phyloP scores from a whole-genome alignment of 306 rosid species.

The Coriaria nepalensis region DNA sequence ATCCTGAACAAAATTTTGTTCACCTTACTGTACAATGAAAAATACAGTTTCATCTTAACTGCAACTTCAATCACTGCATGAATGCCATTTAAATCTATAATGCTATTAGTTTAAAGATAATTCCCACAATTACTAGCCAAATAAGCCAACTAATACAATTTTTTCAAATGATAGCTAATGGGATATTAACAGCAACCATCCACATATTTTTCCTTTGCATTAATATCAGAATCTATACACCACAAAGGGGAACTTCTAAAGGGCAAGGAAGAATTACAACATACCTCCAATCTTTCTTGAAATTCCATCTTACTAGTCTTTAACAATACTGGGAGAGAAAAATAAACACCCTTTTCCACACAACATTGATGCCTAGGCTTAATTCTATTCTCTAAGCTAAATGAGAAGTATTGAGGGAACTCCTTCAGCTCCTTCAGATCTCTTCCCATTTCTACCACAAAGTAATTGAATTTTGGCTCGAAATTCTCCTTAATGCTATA shows the following conservation, averaged over 20 bases:
- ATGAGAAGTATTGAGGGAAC: slow-evolving; percentile 82
- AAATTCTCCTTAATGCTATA: slow-evolving; percentile 50
- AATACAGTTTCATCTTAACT: too few relatives aligned
- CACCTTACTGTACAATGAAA: too few relatives aligned
- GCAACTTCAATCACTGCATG: too few relatives aligned
- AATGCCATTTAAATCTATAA: too few relatives aligned
- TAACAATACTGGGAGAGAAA: slow-evolving; percentile 61
- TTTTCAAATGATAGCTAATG: too few relatives aligned
- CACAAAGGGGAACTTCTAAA: slow-evolving; percentile 59
- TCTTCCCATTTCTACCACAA: slow-evolving; percentile 83
- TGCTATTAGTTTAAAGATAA: too few relatives aligned
- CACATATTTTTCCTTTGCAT: too few relatives aligned
- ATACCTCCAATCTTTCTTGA: slow-evolving; percentile 48
- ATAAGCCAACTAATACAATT: too few relatives aligned
- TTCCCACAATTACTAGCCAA: too few relatives aligned
- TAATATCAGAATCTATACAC: slow-evolving; percentile 33
- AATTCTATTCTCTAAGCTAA: slow-evolving; percentile 73
- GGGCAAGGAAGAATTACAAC: slow-evolving; percentile 69
- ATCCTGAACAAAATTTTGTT: too few relatives aligned
- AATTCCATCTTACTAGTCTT: slow-evolving; percentile 41
- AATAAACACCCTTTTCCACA: slow-evolving; percentile 69
- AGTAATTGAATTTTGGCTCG: slow-evolving; percentile 77
- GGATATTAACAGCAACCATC: too few relatives aligned
- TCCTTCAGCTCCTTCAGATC: slow-evolving; percentile 70
- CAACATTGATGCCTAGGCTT: slow-evolving; percentile 72